Percentiles rank a stretch among this genome's conserved stretches.
These are phyloP conservation scores for Sphagnum magellanicum DNA, from an alignment of 228 moss, liverwort and hornwort genomes.

Conservation along the genomic window DNA sequence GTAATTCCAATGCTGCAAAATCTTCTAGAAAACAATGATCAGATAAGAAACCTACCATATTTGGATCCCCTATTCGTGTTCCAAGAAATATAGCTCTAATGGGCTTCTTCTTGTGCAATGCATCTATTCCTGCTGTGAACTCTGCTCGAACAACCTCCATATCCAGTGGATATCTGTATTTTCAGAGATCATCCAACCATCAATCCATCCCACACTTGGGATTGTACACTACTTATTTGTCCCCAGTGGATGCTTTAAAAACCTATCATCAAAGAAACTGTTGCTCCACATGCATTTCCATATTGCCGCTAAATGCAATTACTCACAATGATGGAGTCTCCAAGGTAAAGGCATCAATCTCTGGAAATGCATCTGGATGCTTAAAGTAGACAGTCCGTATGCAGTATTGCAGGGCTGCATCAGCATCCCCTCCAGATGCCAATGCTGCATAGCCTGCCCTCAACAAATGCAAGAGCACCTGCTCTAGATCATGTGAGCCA, in stretches of 20 bases:
- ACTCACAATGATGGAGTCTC: slow-evolving; percentile 27
- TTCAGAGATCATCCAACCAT: too few relatives aligned
- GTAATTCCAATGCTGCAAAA: too few relatives aligned
- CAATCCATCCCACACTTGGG: too few relatives aligned
- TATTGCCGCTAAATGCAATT: not conserved
- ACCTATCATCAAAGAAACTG: too few relatives aligned
- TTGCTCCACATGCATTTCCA: not conserved
- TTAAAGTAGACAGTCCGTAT: slow-evolving; percentile 29
- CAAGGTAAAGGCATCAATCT: slow-evolving; percentile 26
- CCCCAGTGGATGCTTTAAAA: too few relatives aligned
- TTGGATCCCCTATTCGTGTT: slow-evolving; percentile 27
- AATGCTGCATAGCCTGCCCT: slow-evolving; percentile 21
- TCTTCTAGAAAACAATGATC: too few relatives aligned
- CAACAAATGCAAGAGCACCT: slow-evolving; percentile 25
- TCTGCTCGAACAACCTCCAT: slow-evolving; percentile 21
- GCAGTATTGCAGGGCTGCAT: not conserved
- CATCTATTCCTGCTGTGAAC: slow-evolving; percentile 24
- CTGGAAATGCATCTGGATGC: slow-evolving; percentile 21
- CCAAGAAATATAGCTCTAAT: slow-evolving; percentile 29
- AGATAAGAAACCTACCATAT: slow-evolving; percentile 12
- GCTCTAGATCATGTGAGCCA: not conserved
- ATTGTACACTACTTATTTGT: too few relatives aligned
- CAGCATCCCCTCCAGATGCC: not conserved
- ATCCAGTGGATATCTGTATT: slow-evolving; percentile 17
- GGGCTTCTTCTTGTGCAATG: slow-evolving; percentile 16